Base-by-base conservation (phyloP, 1,139 yeast genomes). In the Yamadazyma songkhlaensis region DNA sequence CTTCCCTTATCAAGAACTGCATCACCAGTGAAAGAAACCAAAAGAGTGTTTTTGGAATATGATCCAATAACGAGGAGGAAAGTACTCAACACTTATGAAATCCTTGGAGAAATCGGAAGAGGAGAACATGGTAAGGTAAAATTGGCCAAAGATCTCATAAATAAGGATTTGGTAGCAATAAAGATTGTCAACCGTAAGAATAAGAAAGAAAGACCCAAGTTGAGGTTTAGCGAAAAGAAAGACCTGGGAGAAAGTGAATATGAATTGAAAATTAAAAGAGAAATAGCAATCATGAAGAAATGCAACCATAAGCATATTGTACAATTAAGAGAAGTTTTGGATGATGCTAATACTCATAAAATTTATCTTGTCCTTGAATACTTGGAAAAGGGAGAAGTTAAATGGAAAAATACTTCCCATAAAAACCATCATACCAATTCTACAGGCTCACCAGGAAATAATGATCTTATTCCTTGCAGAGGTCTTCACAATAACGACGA, bases 101-200 rank as follows among this genome's bases (percentile, higher is more conserved):
- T 94, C 29, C 65, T 90, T 28, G 70, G 75, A 31, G 97, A 92
- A 60, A 72, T 94, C 27, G 99, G 99, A 3, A 74, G 87, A 35
- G 99, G 99, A 9, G 97, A 92, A 59, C 98, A 92, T 60, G 98
- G 99, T 12, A 90, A 89, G 59, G 99, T 94, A 31, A 94, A 92
- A 59, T 71, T 94, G 17, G 98, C 96, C 0, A 75, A 76, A 43
- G 94, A 90, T 55, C 60, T 83, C 38, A 73, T 78, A 15, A 74
- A 84, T 10, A 76, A 80, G 35, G 85, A 82, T 48, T 68, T 80
- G 34, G 97, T 90, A 17, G 98, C 98, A 0, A 90, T 94, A 42
- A 94, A 94, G 57, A 86, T 94, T 40, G 92, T 94, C 22, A 90
- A 87, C 57, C 72, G 97, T 39, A 79, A 77, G 42, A 79, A 82